Conservation (phyloP, 2,329 filamentous ascomycete species). For the Epichloe aotearoae region DNA sequence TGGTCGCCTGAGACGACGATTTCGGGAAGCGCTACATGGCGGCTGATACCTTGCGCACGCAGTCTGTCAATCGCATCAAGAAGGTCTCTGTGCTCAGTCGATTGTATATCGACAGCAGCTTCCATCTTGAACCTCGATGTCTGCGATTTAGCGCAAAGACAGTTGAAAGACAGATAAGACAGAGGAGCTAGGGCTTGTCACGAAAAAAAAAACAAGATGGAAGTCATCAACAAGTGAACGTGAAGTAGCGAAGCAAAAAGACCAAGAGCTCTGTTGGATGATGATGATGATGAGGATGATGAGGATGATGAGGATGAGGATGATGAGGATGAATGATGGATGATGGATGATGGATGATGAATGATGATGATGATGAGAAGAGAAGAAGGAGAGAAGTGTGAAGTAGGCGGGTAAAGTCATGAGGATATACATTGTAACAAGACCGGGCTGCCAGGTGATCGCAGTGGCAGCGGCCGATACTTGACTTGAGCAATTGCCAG, state of each 20-base stretch:
- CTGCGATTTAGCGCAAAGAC: neutral
- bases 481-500: neutral
- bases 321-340: no score
- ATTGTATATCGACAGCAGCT: constrained; percentile 1
- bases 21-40: constrained; percentile 26
- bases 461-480: neutral
- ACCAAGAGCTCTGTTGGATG: neutral
- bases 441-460: neutral
- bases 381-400: neutral
- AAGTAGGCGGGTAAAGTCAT: neutral
- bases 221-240: neutral
- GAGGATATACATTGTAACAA: neutral
- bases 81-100: constrained; percentile 4
- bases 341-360: neutral
- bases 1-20: constrained; percentile 48
- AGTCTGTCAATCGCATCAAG: constrained; percentile 8
- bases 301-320: neutral
- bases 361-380: no score
- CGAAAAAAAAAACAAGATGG: neutral
- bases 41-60: constrained; percentile 4
- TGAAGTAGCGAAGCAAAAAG: neutral
- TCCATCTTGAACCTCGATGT: neutral
- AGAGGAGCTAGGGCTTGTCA: neutral
- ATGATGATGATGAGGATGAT: neutral
- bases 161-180: neutral